Evolutionary conservation across 164 flowering plant species (phyloP), one percentile per base, ranked within the genome.

Genomic region (Buxus sempervirens): DNA sequence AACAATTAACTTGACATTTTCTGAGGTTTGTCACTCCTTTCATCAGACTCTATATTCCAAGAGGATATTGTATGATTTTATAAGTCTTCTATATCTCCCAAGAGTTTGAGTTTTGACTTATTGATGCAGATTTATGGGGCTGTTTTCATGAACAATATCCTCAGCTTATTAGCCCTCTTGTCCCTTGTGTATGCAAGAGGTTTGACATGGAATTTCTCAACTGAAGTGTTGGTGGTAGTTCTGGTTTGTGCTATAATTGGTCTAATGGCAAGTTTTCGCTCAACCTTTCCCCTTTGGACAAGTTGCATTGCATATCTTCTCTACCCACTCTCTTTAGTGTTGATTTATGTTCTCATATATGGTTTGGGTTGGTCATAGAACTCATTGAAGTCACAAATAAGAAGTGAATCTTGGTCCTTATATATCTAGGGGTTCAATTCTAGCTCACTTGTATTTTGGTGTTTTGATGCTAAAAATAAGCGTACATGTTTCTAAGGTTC

Each of bases 191-290:
- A 72, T 21, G 58, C 64, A 0, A 32, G 82, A 23, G 80, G 71
- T 0, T 54, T 80, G 72, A 42, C 68, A 14, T 80, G 80, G 82
- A 63, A 80, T 63, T 80, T 80, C 80, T 72, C 82, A 5, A 68
- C 82, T 15, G 82, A 80, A 64, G 78, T 80, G 64, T 65, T 80
- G 42, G 72, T 77, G 32, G 71, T 77, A 45, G 51, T 80, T 23
- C 63, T 80, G 3, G 80, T 80, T 1, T 77, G 82, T 72, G 15
- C 74, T 53, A 72, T 80, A 55, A 74, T 80, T 74, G 80, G 82
- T 51, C 62, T 66, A 9, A 55, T 77, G 49, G 76, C 63, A 54
- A 73, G 82, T 62, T 22, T 72, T 60, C 72, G 80, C 58, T 77
- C 76, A 23, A 72, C 75, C 24, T 76, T 77, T 58, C 80, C 64